Percentiles rank a stretch among this genome's conserved stretches.
These are phyloP conservation scores for Grosmannia serpens DNA, from an alignment of 2,329 filamentous ascomycete species.

Conservation along the genomic window DNA sequence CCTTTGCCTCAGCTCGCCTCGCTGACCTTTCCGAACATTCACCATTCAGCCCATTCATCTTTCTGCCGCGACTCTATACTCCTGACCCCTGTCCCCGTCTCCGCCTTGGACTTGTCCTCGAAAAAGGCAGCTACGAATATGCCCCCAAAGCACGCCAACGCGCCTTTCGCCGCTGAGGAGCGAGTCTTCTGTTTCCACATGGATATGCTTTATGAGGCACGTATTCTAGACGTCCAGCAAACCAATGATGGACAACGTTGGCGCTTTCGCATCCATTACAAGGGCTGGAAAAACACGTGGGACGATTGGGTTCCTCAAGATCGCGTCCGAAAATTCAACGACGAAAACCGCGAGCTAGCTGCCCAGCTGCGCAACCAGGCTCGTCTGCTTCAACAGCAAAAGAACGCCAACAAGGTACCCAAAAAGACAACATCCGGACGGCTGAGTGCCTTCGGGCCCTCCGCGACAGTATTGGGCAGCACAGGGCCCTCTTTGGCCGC, in stretches of 20 bases:
- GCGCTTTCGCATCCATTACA: conserved; percentile 93
- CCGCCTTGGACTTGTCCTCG: background rate
- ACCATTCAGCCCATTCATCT: background rate
- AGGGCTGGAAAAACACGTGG: conserved; percentile 99
- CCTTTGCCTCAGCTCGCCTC: background rate
- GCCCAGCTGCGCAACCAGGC: conserved; percentile 58
- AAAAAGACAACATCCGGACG: conserved; percentile 32
- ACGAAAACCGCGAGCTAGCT: conserved; percentile 89
- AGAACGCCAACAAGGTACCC: conserved; percentile 25
- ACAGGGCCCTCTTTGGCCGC: conserved; percentile 11
- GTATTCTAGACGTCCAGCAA: conserved; percentile 68
- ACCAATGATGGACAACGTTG: conserved; percentile 33
- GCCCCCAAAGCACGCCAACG: conserved; percentile 27
- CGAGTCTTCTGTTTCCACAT: conserved; percentile 94
- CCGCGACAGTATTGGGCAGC: background rate
- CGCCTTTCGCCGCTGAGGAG: conserved; percentile 65
- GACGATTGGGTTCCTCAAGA: conserved; percentile 97
- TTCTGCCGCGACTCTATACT: no score
- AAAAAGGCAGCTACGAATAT: conserved; percentile 1
- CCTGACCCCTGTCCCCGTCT: background rate
- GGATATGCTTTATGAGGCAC: conserved; percentile 94
- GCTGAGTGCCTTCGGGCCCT: background rate
- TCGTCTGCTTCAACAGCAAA: conserved; percentile 46
- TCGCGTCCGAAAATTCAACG: conserved; percentile 84
- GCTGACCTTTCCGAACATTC: background rate